Conservation (phyloP, 768 basidiomycete species). For the Russula dissimulans region DNA sequence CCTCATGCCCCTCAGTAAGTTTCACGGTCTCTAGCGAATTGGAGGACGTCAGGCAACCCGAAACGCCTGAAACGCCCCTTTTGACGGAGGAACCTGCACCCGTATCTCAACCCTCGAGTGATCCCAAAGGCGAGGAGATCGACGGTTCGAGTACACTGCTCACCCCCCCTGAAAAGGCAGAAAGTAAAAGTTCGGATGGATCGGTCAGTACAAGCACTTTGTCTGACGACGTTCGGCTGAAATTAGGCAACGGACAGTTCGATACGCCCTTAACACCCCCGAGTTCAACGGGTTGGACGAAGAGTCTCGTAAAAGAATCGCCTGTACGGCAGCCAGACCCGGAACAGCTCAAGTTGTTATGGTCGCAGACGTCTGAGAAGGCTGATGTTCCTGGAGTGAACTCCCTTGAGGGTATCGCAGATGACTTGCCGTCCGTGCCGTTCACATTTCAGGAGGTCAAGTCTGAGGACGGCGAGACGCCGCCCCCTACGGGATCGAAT, state of each 20-base stretch:
- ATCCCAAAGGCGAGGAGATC: background rate
- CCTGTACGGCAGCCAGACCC: constrained; percentile 63
- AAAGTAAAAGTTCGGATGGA: constrained; percentile 45
- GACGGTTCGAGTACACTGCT: constrained; percentile 21
- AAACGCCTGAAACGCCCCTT: background rate
- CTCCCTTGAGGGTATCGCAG: constrained; percentile 75
- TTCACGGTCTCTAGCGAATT: constrained; percentile 78
- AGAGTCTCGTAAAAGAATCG: constrained; percentile 57
- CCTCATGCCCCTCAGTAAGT: constrained; percentile 43
- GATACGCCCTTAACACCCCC: constrained; percentile 41
- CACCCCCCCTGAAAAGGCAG: constrained; percentile 31
- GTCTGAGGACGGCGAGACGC: constrained; percentile 76
- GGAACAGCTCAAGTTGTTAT: constrained; percentile 78
- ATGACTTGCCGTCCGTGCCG: constrained; percentile 71
- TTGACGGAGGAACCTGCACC: constrained; percentile 2
- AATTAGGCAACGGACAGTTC: constrained; percentile 29
- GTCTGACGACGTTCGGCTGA: constrained; percentile 10
- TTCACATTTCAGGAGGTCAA: constrained; percentile 81
- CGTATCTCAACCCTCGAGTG: background rate
- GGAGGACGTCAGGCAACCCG: constrained; percentile 29
- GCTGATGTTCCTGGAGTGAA: constrained; percentile 60
- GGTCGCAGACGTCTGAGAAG: constrained; percentile 72
- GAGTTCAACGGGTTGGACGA: constrained; percentile 44
- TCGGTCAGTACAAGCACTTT: constrained; percentile 34
- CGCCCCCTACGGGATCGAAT: constrained; percentile 51